Evolutionary conservation across 1,284 basidiomycete species (phyloP).

Genomic region (Trichosporon asahii): DNA sequence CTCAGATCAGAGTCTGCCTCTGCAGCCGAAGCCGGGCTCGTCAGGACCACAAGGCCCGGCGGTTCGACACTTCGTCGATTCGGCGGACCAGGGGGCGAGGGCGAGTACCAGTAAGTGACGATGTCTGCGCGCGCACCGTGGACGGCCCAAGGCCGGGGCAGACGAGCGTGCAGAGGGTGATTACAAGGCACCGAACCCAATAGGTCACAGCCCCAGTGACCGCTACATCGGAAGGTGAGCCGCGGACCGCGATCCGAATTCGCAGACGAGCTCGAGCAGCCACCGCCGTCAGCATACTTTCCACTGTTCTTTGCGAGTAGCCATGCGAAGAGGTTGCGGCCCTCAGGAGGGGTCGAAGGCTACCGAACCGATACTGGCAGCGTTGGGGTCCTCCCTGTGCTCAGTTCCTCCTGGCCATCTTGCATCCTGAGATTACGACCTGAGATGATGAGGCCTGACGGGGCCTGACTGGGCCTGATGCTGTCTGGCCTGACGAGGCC

Average conservation of each 20-base stretch:
- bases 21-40: background rate
- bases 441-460: constrained; percentile 9
- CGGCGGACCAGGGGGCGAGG: background rate
- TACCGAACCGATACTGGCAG: constrained; percentile 1
- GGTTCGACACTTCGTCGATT: background rate
- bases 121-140: background rate
- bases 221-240: background rate
- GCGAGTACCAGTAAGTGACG: background rate
- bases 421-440: constrained; percentile 1
- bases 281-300: too few relatives aligned
- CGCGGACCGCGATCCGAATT: background rate
- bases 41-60: constrained; percentile 5
- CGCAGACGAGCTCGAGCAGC: background rate
- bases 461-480: constrained; percentile 5
- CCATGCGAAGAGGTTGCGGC: background rate
- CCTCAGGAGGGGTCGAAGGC: background rate
- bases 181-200: constrained; percentile 4
- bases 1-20: background rate
- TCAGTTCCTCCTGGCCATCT: background rate
- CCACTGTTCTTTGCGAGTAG: background rate
- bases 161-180: background rate
- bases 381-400: background rate
- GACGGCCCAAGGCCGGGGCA: background rate
- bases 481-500: constrained; percentile 1
- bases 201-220: background rate